Base-by-base conservation (phyloP, 2,329 filamentous ascomycete genomes). In the Venturia asperata region DNA sequence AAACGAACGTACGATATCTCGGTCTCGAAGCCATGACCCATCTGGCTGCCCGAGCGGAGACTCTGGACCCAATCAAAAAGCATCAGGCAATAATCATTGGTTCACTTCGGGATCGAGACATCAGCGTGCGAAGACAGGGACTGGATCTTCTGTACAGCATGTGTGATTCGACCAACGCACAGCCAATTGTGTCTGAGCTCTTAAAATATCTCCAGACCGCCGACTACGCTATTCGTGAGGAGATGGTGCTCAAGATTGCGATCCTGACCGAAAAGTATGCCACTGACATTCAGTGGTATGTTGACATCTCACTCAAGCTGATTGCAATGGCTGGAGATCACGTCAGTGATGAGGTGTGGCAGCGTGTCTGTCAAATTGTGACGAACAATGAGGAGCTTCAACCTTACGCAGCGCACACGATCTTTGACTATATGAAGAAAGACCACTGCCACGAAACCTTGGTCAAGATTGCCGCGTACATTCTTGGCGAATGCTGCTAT, bases 361-460 rank as follows among this genome's bases (percentile, higher is more conserved):
- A 99, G 75, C 87, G 94, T 71, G 93, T 99, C 65, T 97, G 96
- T 68, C 94, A 99, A 75, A 97, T 99, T 70, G 92, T 97, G 66
- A 97, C 94, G 64, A 99, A 99, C 80, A 99, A 99, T 76, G 94
- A 99, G 76, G 93, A 97, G 75, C 83, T 99, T 13, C 94, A 99
- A 77, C 88, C 96, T 0, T 99, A 99, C 74, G 94, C 94, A 0
- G 92, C 94, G 5, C 91, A 96, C 73, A 95, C 95, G 71, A 92
- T 94, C 27, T 79, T 99, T 49, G 89, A 93, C 70, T 96, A 97
- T 73, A 83, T 97, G 75, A 96, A 96, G 76, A 87, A 88, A 21
- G 91, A 96, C 67, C 90, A 93, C 75, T 97, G 92, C 75, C 94
- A 99, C 72, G 94, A 99, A 78, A 99, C 93, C 1, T 77, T 99